These are phyloP conservation scores for Corniculantispora saksenae DNA, from an alignment of 2,329 filamentous ascomycete genomes.

Conservation along the genomic window DNA sequence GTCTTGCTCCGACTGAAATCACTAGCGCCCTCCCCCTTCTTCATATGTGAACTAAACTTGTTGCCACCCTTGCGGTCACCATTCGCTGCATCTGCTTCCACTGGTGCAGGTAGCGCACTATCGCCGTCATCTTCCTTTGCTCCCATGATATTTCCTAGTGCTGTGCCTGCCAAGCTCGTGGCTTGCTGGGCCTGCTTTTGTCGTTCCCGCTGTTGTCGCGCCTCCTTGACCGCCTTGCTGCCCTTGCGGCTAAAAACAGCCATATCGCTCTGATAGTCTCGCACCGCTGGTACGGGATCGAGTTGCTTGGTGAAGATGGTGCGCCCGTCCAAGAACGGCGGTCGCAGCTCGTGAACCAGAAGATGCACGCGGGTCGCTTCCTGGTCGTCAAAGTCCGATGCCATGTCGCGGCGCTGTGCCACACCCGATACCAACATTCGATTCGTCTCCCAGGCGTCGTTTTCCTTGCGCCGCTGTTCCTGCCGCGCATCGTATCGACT, in stretches of 20 bases:
- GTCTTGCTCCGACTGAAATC: slow-evolving; percentile 93
- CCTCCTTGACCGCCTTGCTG: slow-evolving; percentile 88
- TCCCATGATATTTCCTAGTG: slow-evolving; percentile 92
- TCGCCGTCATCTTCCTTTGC: slow-evolving; percentile 92
- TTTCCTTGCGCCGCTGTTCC: slow-evolving; percentile 86
- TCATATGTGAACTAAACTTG: slow-evolving; percentile 90
- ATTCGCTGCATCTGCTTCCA: slow-evolving; percentile 66
- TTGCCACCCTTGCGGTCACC: slow-evolving; percentile 44
- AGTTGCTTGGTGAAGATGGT: slow-evolving; percentile 97
- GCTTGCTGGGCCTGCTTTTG: slow-evolving; percentile 94
- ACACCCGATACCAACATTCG: slow-evolving; percentile 97
- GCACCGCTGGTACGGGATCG: slow-evolving; percentile 89
- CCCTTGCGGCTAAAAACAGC: slow-evolving; percentile 96
- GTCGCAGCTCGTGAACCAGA: slow-evolving; percentile 88
- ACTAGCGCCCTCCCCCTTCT: slow-evolving; percentile 81
- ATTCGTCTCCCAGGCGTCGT: slow-evolving; percentile 98
- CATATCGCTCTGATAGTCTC: slow-evolving; percentile 97
- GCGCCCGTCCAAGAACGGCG: slow-evolving; percentile 90
- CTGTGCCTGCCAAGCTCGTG: slow-evolving; percentile 88
- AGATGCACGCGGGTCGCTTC: slow-evolving; percentile 88
- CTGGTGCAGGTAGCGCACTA: slow-evolving; percentile 76
- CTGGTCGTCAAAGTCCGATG: slow-evolving; percentile 85
- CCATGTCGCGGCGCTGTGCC: slow-evolving; percentile 82
- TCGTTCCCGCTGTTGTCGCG: slow-evolving; percentile 86
- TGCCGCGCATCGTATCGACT: slow-evolving; percentile 68